Evolutionary conservation across 192 early-diverging fungal genomes (phyloP).

Genomic region (Rhizophagus sp.): DNA sequence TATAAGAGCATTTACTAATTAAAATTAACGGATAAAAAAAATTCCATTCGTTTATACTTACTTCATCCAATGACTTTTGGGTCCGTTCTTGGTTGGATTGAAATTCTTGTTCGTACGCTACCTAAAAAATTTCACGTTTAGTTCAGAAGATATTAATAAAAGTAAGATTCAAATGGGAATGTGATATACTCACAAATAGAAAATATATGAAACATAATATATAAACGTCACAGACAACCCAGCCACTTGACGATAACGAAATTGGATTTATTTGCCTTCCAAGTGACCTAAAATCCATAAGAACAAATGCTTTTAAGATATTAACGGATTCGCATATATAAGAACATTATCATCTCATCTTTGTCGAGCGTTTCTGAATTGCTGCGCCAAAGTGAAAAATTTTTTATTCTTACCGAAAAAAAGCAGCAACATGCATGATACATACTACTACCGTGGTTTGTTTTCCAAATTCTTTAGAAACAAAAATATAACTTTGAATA

Average conservation of each 20-base stretch:
- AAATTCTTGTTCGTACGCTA: constrained; percentile 9
- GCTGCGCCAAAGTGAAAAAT: neutral
- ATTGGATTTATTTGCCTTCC: neutral
- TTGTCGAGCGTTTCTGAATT: neutral
- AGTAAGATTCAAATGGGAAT: neutral
- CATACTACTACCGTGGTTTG: constrained; percentile 11
- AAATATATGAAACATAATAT: constrained; percentile 16
- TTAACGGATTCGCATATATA: neutral
- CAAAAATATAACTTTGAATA: constrained; percentile 12
- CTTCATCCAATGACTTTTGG: constrained; percentile 10
- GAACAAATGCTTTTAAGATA: neutral
- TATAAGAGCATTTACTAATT: neutral
- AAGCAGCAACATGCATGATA: neutral
- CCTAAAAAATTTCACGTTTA: neutral
- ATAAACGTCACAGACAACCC: constrained; percentile 3
- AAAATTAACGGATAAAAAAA: neutral
- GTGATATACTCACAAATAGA: neutral
- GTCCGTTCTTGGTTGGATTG: constrained; percentile 2
- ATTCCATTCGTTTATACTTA: neutral
- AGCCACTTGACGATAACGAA: neutral
- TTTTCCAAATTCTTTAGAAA: constrained; percentile 10
- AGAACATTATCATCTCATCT: neutral
- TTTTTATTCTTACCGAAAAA: neutral
- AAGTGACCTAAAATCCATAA: neutral
- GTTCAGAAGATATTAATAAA: neutral